Percentiles rank a stretch among this genome's conserved stretches.
Conservation (phyloP, 148 eudicot species). For the Diospyros kaki region DNA sequence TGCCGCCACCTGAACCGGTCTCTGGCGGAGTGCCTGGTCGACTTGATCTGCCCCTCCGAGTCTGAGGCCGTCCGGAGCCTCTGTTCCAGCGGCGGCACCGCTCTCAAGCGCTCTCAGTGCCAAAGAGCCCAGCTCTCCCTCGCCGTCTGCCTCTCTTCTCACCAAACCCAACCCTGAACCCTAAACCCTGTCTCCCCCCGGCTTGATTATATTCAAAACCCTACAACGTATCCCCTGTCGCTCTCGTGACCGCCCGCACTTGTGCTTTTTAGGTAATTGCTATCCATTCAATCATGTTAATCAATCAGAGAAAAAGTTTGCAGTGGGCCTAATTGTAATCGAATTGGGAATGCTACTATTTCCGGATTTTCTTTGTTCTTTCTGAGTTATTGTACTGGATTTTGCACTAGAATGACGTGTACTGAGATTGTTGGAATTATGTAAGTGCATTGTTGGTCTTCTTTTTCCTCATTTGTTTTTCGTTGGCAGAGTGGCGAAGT, state of each 20-base stretch:
- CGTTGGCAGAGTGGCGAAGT: too few relatives aligned
- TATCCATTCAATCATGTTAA: neutral
- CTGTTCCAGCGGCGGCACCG: constrained; percentile 72
- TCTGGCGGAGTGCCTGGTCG: constrained; percentile 53
- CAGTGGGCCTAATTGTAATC: neutral
- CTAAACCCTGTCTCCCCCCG: neutral
- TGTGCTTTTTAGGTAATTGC: neutral
- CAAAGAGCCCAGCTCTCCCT: constrained; percentile 62
- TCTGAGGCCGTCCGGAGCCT: constrained; percentile 58
- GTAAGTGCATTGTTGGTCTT: too few relatives aligned
- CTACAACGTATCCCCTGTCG: too few relatives aligned
- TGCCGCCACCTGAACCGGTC: constrained; percentile 70
- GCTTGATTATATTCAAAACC: neutral
- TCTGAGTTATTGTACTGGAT: too few relatives aligned
- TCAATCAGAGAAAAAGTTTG: neutral
- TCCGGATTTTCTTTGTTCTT: neutral
- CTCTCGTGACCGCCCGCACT: neutral
- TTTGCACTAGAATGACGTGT: too few relatives aligned
- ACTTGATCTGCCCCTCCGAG: constrained; percentile 50
- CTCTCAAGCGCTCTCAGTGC: constrained; percentile 74
- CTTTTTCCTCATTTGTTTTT: too few relatives aligned
- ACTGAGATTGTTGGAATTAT: too few relatives aligned
- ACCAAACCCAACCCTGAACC: constrained; percentile 27
- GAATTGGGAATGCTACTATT: neutral
- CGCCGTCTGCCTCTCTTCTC: constrained; percentile 54